phyloP scores from a whole-genome alignment of 768 basidiomycete species.

The Trametes punicea region DNA sequence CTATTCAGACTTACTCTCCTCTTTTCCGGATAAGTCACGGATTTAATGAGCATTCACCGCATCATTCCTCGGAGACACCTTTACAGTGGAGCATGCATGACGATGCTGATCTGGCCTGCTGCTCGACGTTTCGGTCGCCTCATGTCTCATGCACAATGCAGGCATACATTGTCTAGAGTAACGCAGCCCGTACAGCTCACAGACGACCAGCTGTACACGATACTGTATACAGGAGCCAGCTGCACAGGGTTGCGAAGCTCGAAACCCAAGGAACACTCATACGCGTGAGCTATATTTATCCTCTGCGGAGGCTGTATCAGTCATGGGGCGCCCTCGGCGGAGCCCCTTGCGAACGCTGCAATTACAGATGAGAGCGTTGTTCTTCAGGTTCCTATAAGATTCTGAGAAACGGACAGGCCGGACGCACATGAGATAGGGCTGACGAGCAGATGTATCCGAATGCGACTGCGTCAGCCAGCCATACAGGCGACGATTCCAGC shows the following conservation, averaged over 20 bases:
- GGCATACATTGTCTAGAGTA: background rate
- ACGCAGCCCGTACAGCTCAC: background rate
- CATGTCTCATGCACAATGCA: background rate
- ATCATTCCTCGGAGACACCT: background rate
- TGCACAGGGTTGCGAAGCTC: background rate
- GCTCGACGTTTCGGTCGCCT: background rate
- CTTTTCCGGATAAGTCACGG: background rate
- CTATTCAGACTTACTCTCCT: background rate
- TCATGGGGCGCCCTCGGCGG: background rate
- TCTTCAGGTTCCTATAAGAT: too few species aligned
- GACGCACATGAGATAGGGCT: background rate
- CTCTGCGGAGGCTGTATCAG: background rate
- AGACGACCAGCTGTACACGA: background rate
- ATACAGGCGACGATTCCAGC: background rate
- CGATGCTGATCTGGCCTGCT: background rate
- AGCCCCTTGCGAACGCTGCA: background rate
- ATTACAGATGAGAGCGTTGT: too few species aligned
- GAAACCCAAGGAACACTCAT: conserved; percentile 1
- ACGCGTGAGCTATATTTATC: background rate
- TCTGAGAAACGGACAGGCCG: background rate
- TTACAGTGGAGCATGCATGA: background rate
- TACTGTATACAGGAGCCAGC: background rate
- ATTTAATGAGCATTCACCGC: background rate
- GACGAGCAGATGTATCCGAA: background rate
- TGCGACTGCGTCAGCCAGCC: background rate